Conservation (phyloP, 495 filamentous ascomycete species). For the Penicillium dipodomyicola region DNA sequence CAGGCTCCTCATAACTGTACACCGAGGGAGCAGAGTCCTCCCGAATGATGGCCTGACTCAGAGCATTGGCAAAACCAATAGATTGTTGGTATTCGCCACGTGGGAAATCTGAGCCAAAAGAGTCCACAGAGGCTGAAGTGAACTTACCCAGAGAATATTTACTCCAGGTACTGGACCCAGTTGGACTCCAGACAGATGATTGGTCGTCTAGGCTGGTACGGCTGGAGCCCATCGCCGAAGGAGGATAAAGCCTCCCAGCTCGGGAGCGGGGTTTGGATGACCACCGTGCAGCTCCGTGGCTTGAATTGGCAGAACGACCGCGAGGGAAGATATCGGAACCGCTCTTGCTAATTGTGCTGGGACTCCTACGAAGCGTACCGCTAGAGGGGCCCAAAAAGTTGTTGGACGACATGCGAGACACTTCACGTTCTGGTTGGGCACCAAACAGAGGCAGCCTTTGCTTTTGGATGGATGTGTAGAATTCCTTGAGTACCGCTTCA, state of each 20-base stretch:
- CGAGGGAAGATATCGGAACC: slow-evolving; percentile 73
- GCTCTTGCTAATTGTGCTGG: slow-evolving; percentile 88
- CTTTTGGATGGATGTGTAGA: slow-evolving; percentile 84
- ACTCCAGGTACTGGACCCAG: slow-evolving; percentile 88
- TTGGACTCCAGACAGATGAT: slow-evolving; percentile 87
- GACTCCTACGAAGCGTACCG: slow-evolving; percentile 72
- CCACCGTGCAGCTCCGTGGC: slow-evolving; percentile 70
- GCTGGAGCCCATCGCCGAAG: slow-evolving; percentile 83
- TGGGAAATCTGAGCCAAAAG: slow-evolving; percentile 73
- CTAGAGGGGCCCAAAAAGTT: slow-evolving; percentile 47
- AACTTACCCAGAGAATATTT: slow-evolving; percentile 87
- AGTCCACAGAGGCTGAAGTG: slow-evolving; percentile 88
- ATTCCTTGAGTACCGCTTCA: slow-evolving; percentile 85
- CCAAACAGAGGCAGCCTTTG: slow-evolving; percentile 82
- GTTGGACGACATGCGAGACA: slow-evolving; percentile 39
- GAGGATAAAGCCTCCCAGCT: slow-evolving; percentile 66
- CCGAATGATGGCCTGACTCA: slow-evolving; percentile 94
- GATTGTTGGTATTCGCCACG: slow-evolving; percentile 89
- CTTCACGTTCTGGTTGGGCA: slow-evolving; percentile 47
- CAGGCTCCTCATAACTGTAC: slow-evolving; percentile 47
- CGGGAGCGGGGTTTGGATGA: slow-evolving; percentile 81
- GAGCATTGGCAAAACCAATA: slow-evolving; percentile 95
- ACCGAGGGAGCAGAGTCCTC: slow-evolving; percentile 69
- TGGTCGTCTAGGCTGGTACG: slow-evolving; percentile 90
- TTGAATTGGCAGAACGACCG: slow-evolving; percentile 65